phyloP scores from a whole-genome alignment of 1,139 yeast species.

The Hyphopichia burtonii region DNA sequence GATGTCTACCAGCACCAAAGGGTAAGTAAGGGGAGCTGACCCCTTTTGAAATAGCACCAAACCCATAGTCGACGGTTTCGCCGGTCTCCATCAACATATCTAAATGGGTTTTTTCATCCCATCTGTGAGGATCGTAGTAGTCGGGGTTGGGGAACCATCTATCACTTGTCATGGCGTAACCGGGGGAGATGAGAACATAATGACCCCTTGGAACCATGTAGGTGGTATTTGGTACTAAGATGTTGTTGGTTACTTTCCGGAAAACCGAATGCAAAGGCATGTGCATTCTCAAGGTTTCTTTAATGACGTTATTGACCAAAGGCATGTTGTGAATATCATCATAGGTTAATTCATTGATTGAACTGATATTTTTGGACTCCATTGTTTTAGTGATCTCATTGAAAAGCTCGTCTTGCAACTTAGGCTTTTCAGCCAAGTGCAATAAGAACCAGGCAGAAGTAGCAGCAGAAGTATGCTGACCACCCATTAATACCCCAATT shows the following conservation, averaged over 20 bases:
- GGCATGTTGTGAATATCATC: slow-evolving; percentile 85
- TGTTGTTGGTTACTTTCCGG: slow-evolving; percentile 79
- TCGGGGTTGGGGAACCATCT: slow-evolving; percentile 74
- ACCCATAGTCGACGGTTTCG: slow-evolving; percentile 87
- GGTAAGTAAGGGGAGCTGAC: slow-evolving; percentile 95
- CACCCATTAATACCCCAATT: slow-evolving; percentile 98
- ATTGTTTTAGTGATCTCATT: slow-evolving; percentile 68
- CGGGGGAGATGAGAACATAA: slow-evolving; percentile 89
- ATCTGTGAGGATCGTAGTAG: slow-evolving; percentile 80
- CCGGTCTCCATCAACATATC: slow-evolving; percentile 38
- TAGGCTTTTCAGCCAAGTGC: slow-evolving; percentile 85
- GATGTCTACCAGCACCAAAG: slow-evolving; percentile 99
- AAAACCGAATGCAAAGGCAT: slow-evolving; percentile 95
- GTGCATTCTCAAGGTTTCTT: slow-evolving; percentile 93
- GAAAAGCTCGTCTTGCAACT: slow-evolving; percentile 75
- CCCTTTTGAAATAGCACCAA: slow-evolving; percentile 94
- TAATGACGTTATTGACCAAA: slow-evolving; percentile 75
- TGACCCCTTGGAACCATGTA: slow-evolving; percentile 88
- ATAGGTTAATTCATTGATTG: slow-evolving; percentile 59
- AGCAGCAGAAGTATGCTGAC: slow-evolving; percentile 97
- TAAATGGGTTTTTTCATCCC: slow-evolving; percentile 58
- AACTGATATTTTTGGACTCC: slow-evolving; percentile 50
- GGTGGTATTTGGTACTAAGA: slow-evolving; percentile 77
- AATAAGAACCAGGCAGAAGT: slow-evolving; percentile 94
- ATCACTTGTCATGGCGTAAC: slow-evolving; percentile 78